phyloP scores from a whole-genome alignment of 805 yeast genomes.

The Lachancea cidri region DNA sequence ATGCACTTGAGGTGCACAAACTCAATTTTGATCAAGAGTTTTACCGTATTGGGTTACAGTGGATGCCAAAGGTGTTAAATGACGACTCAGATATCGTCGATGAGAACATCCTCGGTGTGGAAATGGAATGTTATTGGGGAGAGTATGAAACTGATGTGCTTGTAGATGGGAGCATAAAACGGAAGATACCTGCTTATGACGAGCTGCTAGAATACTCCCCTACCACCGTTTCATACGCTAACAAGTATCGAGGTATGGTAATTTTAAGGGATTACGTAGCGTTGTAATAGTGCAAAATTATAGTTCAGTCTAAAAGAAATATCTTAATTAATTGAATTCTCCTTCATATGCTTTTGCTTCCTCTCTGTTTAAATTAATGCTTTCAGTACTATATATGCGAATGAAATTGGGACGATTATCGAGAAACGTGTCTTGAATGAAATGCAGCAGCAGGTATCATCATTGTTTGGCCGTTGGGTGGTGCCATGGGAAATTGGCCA shows the following conservation, averaged over 20 bases:
- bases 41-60: conserved; percentile 63
- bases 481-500: too few species aligned
- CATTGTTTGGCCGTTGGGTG: too few species aligned
- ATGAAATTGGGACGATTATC: too few species aligned
- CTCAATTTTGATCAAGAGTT: conserved; percentile 48
- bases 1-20: conserved; percentile 59
- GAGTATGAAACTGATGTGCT: conserved; percentile 50
- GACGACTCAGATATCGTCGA: conserved; percentile 31
- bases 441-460: too few species aligned
- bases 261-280: conserved; percentile 47
- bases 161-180: conserved; percentile 34
- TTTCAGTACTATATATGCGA: too few species aligned
- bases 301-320: too few species aligned
- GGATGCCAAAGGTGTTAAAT: conserved; percentile 60
- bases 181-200: conserved; percentile 62
- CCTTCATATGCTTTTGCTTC: too few species aligned
- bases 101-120: conserved; percentile 44
- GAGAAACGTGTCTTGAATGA: too few species aligned
- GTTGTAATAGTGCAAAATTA: conserved; percentile 28
- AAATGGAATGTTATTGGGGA: conserved; percentile 71
- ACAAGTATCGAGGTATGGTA: conserved; percentile 63
- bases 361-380: too few species aligned
- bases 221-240: conserved; percentile 56
- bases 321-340: too few species aligned
- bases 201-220: conserved; percentile 71